These are phyloP conservation scores for Ceratobasidium sp. DNA, from an alignment of 1,284 basidiomycete species.

Conservation along the genomic window DNA sequence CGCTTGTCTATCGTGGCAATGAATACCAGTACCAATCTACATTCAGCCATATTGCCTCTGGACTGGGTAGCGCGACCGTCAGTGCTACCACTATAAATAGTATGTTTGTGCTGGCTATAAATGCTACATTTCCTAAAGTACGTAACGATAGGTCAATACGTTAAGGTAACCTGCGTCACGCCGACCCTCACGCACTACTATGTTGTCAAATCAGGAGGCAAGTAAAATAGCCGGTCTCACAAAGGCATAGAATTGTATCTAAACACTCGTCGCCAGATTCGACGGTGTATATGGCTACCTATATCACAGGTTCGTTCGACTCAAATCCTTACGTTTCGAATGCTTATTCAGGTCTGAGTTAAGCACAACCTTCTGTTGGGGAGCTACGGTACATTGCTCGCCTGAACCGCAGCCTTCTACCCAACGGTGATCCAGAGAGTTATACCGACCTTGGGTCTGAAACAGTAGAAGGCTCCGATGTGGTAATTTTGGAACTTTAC, in stretches of 20 bases:
- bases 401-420: constrained; percentile 36
- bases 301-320: constrained; percentile 25
- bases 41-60: constrained; percentile 36
- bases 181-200: constrained; percentile 38
- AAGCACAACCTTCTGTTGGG: constrained; percentile 35
- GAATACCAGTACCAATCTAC: constrained; percentile 34
- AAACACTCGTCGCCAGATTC: background rate
- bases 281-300: constrained; percentile 38
- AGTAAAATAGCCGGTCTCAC: background rate
- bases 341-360: background rate
- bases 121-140: background rate
- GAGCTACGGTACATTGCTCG: constrained; percentile 39
- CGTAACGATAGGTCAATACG: constrained; percentile 17
- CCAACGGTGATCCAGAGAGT: constrained; percentile 12
- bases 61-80: constrained; percentile 32
- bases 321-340: background rate
- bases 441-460: constrained; percentile 18
- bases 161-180: constrained; percentile 21
- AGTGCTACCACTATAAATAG: constrained; percentile 15
- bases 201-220: constrained; percentile 31
- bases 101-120: background rate
- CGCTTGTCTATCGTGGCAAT: constrained; percentile 21
- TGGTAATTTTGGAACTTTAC: constrained; percentile 10
- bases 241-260: background rate
- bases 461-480: constrained; percentile 36